A percentile compares a stretch with the other conserved stretches of the same genome.
phyloP scores from a whole-genome alignment of 139 green algal species.

The Coelastrella sp. region DNA sequence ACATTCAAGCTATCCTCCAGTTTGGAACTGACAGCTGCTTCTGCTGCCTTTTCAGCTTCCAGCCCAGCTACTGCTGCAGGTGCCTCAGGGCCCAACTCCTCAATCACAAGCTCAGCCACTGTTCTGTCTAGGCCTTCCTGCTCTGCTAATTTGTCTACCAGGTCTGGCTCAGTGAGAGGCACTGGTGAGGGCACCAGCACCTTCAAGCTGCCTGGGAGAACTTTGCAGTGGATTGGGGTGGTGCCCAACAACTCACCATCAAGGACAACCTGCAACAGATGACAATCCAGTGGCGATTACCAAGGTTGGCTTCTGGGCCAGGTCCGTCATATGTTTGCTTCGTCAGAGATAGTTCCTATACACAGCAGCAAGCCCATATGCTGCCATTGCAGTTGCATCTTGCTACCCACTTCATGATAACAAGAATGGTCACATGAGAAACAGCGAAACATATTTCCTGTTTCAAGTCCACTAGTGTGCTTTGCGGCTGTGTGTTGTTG shows the following conservation, averaged over 20 bases:
- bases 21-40: background rate
- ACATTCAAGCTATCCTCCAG: background rate
- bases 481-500: too few species aligned
- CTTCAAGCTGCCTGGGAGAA: slow-evolving; percentile 27
- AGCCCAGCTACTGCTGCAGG: background rate
- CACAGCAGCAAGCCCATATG: too few species aligned
- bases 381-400: too few species aligned
- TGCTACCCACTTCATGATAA: too few species aligned
- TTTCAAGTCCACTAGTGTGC: too few species aligned
- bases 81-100: background rate
- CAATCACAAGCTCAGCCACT: background rate
- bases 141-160: background rate
- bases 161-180: background rate
- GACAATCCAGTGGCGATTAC: background rate
- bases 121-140: slow-evolving; percentile 3
- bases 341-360: too few species aligned
- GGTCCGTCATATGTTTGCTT: too few species aligned
- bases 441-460: too few species aligned
- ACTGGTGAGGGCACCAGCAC: slow-evolving; percentile 33
- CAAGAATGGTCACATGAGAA: too few species aligned
- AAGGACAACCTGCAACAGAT: slow-evolving; percentile 44
- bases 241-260: slow-evolving; percentile 49
- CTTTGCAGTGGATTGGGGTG: slow-evolving; percentile 28
- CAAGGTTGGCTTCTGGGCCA: too few species aligned
- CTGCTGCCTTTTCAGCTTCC: background rate